Evolutionary conservation across 306 rosid genomes (phyloP).

Genomic region (Purshia tridentata): DNA sequence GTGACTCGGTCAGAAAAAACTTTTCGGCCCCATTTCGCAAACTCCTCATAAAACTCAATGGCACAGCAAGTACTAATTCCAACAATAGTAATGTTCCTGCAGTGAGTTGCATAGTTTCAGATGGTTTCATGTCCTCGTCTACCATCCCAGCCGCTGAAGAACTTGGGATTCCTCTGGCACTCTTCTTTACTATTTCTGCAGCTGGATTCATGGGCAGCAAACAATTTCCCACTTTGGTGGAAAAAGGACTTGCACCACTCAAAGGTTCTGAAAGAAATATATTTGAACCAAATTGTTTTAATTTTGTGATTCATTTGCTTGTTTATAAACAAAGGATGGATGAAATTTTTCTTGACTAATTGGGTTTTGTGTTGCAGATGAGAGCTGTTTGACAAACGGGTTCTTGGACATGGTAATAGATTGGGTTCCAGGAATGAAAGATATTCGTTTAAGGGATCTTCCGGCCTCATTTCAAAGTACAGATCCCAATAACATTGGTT

Average conservation of each 20-base stretch:
- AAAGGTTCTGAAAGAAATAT: conserved; percentile 2
- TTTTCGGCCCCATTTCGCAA: neutral
- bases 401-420: conserved; percentile 11
- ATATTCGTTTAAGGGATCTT: conserved; percentile 9
- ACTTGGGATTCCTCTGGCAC: neutral
- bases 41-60: neutral
- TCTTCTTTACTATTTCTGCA: conserved; percentile 6
- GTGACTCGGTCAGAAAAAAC: neutral
- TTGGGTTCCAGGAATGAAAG: conserved; percentile 6
- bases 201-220: neutral
- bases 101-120: conserved; percentile 1
- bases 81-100: neutral
- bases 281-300: too few relatives aligned
- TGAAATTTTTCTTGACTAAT: too few relatives aligned
- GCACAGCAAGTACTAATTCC: neutral
- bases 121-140: neutral
- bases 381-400: neutral
- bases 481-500: neutral
- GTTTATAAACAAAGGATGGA: neutral
- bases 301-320: neutral
- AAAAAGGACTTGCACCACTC: conserved; percentile 17
- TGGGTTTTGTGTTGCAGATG: neutral
- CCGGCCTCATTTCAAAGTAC: neutral
- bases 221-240: conserved; percentile 5
- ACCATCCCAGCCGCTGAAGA: conserved; percentile 3